Evolutionary conservation across 1,284 basidiomycete species (phyloP).

Genomic region (Jaminaea rosea): DNA sequence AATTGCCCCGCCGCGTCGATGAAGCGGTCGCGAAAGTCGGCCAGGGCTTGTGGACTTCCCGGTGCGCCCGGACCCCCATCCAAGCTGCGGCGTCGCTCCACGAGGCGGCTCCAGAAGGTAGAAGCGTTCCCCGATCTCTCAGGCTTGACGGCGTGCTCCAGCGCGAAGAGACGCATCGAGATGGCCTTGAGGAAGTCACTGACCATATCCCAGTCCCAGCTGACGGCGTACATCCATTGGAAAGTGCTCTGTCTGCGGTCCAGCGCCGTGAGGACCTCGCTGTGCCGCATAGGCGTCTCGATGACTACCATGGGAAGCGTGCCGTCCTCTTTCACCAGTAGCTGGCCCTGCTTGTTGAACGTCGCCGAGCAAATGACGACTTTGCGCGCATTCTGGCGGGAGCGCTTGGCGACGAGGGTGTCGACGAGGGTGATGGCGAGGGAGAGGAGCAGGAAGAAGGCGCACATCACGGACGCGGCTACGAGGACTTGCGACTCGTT

Average conservation of each 20-base stretch:
- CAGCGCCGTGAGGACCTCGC: constrained; percentile 50
- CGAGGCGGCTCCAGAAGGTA: background rate
- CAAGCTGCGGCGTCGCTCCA: no score
- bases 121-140: background rate
- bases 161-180: constrained; percentile 31
- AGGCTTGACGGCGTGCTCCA: background rate
- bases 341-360: constrained; percentile 51
- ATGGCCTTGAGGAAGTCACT: constrained; percentile 50
- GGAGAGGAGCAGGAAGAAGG: constrained; percentile 49
- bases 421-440: constrained; percentile 49
- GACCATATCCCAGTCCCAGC: constrained; percentile 52
- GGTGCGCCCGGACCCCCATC: no score
- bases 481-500: constrained; percentile 1
- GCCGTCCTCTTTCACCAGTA: constrained; percentile 52
- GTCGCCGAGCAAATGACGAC: constrained; percentile 52
- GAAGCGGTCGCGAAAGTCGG: constrained; percentile 50
- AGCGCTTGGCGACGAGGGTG: constrained; percentile 46
- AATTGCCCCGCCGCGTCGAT: constrained; percentile 51
- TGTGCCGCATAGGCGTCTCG: constrained; percentile 49
- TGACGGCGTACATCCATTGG: constrained; percentile 53
- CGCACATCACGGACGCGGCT: constrained; percentile 51
- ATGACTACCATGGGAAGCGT: constrained; percentile 52
- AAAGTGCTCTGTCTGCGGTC: constrained; percentile 51
- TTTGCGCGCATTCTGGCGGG: constrained; percentile 49
- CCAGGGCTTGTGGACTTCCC: constrained; percentile 24